These are phyloP conservation scores for Sechiopsis laciniata DNA, from an alignment of 306 rosid genomes.

Conservation along the genomic window DNA sequence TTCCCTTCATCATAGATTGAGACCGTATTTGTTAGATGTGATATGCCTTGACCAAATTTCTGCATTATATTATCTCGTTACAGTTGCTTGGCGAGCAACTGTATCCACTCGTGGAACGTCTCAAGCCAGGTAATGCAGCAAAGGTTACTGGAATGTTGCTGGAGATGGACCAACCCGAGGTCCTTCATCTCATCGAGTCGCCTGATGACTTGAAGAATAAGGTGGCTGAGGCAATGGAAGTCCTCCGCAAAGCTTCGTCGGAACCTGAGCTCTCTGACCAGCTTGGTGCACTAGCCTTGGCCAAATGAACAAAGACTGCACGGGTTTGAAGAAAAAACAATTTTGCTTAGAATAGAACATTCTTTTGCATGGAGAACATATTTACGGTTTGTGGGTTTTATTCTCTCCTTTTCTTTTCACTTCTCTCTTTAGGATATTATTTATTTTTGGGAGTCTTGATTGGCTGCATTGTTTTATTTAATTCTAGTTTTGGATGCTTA, in stretches of 20 bases:
- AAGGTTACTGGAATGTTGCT: slow-evolving; percentile 90
- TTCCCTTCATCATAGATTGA: not conserved
- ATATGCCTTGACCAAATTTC: not conserved
- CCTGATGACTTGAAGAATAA: slow-evolving; percentile 72
- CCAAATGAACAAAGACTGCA: slow-evolving; percentile 33
- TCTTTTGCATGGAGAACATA: slow-evolving; percentile 27
- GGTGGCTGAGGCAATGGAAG: slow-evolving; percentile 84
- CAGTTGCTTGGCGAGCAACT: slow-evolving; percentile 89
- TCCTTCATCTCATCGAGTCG: slow-evolving; percentile 83
- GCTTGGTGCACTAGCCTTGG: slow-evolving; percentile 42
- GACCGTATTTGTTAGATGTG: no score
- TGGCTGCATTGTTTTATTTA: slow-evolving; percentile 11
- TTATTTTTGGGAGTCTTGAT: slow-evolving; percentile 16
- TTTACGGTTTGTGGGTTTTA: slow-evolving; percentile 15
- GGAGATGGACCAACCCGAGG: slow-evolving; percentile 96
- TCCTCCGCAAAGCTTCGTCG: slow-evolving; percentile 50
- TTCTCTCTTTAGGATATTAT: not conserved
- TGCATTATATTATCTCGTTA: slow-evolving; percentile 15
- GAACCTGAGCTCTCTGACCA: slow-evolving; percentile 56
- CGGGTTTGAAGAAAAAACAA: not conserved
- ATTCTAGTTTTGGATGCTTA: slow-evolving; percentile 11
- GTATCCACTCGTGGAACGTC: slow-evolving; percentile 71
- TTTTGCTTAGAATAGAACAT: slow-evolving; percentile 20
- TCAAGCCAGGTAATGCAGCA: slow-evolving; percentile 49
- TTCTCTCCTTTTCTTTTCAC: not conserved